Evolutionary conservation across 208 protist species (phyloP), one percentile per base, ranked within the genome.

Genomic region (Angomonas desouzai): DNA sequence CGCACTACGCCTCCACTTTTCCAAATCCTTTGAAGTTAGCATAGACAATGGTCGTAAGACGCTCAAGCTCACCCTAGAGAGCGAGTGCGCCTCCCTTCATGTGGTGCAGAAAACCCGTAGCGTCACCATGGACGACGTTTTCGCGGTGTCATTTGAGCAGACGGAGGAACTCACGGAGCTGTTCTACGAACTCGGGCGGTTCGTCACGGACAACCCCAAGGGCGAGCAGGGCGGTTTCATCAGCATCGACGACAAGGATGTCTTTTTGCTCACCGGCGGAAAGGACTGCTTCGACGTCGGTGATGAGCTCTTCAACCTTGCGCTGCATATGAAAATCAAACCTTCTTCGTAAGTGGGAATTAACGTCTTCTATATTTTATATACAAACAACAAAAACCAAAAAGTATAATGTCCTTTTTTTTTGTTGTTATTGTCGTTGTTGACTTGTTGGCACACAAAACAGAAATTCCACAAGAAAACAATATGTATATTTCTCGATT

Each of bases 271-370:
- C 2, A 66, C 71, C 0, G 73, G 72, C 2, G 70, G 65, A 7
- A 87, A 84, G 67, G 83, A 89, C 25, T 94, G 85, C 60, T 81
- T 62, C 23, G 81, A 94, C 10, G 63, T 83, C 25, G 85, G 81
- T 28, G 83, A 94, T 48, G 85, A 92, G 63, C 76, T 91, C 20
- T 90, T 94, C 64, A 89, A 89, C 62, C 66, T 90, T 59, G 77
- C 79, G 1, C 66, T 90, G 45, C 63, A 83, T 58, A 78, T 91
- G 63, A 87, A 77, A n/a, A 66, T 68, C 16, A 51, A 23, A 51
- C 48, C 32, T 30, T 60, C 48, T 40, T 13, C 45, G 9, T 64
- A 33, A 40, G 33, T 13, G 4, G 36, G 36, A 13, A n/a, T 10
- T n/a, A n/a, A n/a, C n/a, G n/a, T n/a, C n/a, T n/a, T n/a, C 48